These are phyloP conservation scores for Fusarium napiforme DNA, from an alignment of 2,329 filamentous ascomycete species.

Conservation along the genomic window DNA sequence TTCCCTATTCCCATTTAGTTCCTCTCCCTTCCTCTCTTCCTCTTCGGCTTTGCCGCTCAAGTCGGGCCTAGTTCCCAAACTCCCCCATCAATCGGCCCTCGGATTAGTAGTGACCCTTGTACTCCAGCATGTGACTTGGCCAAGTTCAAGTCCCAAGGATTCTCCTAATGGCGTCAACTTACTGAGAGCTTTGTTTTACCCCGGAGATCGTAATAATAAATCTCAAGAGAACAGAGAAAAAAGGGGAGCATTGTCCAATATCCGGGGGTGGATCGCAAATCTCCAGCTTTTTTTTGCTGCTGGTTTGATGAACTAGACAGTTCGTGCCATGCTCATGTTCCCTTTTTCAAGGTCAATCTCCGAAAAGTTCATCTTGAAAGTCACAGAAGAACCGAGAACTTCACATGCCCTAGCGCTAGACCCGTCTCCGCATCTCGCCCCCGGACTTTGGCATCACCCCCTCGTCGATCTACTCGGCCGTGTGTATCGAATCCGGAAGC, in stretches of 20 bases:
- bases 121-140: constrained; percentile 23
- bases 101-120: background rate
- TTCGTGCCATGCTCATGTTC: background rate
- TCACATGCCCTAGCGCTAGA: constrained; percentile 14
- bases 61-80: constrained; percentile 16
- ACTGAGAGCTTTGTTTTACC: background rate
- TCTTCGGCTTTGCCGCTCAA: constrained; percentile 21
- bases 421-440: constrained; percentile 23
- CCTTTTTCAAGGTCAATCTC: constrained; percentile 9
- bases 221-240: background rate
- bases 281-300: background rate
- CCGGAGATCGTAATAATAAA: background rate
- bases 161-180: background rate
- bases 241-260: constrained; percentile 2
- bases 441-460: constrained; percentile 17
- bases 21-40: background rate
- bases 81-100: constrained; percentile 16
- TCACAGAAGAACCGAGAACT: background rate
- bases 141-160: background rate
- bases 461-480: constrained; percentile 41
- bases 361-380: background rate
- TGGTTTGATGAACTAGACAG: background rate
- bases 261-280: constrained; percentile 20
- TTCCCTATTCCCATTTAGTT: background rate
- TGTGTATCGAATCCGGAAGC: constrained; percentile 42